Percentiles rank a stretch among this genome's conserved stretches.
Conservation (phyloP, 768 basidiomycete genomes). For the Zangia roseola region DNA sequence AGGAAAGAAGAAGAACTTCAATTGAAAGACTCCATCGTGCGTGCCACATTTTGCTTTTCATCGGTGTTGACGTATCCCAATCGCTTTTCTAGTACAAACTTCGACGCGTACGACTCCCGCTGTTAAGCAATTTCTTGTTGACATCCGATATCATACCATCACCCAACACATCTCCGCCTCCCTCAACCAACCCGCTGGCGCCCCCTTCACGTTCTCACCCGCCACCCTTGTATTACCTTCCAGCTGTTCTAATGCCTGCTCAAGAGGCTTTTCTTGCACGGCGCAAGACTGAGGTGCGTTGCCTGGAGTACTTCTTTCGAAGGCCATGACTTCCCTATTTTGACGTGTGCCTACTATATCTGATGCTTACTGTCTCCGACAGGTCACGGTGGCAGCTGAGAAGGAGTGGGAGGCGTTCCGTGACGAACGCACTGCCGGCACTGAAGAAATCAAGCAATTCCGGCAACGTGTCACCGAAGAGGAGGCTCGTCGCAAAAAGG, state of each 20-base stretch:
- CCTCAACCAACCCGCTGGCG: conserved; percentile 38
- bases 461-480: conserved; percentile 67
- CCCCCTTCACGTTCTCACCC: conserved; percentile 64
- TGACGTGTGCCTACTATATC: conserved; percentile 4
- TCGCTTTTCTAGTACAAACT: conserved; percentile 59
- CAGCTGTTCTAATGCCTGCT: conserved; percentile 60
- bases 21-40: conserved; percentile 76
- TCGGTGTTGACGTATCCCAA: not conserved
- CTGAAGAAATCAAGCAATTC: conserved; percentile 61
- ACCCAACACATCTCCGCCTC: conserved; percentile 31
- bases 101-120: conserved; percentile 66
- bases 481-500: conserved; percentile 47
- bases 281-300: conserved; percentile 61
- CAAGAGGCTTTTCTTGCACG: conserved; percentile 67
- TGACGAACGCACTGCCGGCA: conserved; percentile 54
- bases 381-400: conserved; percentile 64
- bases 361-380: conserved; percentile 5
- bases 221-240: conserved; percentile 76
- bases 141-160: conserved; percentile 67
- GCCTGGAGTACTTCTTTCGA: not conserved
- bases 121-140: conserved; percentile 70
- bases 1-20: conserved; percentile 82
- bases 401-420: conserved; percentile 68
- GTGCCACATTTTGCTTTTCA: conserved; percentile 27
- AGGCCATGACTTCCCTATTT: not conserved